Percentiles rank a stretch among this genome's conserved stretches.
phyloP scores from a whole-genome alignment of 106 monocot species.

The Dactylorhiza incarnata region DNA sequence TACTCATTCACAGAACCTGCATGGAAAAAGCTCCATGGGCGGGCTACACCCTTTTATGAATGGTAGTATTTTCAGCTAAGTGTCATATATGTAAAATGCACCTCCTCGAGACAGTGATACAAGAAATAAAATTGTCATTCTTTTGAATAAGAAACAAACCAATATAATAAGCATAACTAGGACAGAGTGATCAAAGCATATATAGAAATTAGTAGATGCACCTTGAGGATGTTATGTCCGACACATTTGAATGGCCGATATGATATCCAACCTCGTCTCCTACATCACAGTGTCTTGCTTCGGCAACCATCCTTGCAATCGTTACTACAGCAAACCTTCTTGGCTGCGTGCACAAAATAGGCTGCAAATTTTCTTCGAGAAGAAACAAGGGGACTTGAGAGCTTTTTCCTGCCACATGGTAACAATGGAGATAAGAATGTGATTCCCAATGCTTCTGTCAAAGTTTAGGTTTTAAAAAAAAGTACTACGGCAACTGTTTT shows the following conservation, averaged over 20 bases:
- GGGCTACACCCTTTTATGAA: neutral
- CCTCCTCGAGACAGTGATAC: neutral
- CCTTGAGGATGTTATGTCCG: conserved; percentile 39
- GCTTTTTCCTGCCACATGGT: conserved; percentile 55
- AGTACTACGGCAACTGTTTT: neutral
- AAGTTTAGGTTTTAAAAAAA: neutral
- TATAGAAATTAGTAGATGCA: conserved; percentile 5
- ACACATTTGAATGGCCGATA: conserved; percentile 77
- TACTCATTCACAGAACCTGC: neutral
- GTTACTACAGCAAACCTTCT: conserved; percentile 84
- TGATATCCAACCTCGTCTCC: conserved; percentile 83
- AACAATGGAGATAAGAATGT: neutral
- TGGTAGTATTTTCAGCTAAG: neutral
- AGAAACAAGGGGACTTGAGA: conserved; percentile 80
- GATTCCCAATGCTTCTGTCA: neutral
- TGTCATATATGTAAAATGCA: neutral
- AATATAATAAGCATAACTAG: neutral
- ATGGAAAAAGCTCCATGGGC: neutral
- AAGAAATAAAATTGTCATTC: neutral
- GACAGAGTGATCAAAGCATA: neutral
- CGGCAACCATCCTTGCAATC: conserved; percentile 67
- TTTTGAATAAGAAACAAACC: too few relatives aligned
- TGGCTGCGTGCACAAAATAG: conserved; percentile 83
- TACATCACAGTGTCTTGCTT: conserved; percentile 50
- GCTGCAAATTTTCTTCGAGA: conserved; percentile 73